These are phyloP conservation scores for Hygrophoropsis aurantiaca DNA, from an alignment of 768 basidiomycete species.

Conservation along the genomic window DNA sequence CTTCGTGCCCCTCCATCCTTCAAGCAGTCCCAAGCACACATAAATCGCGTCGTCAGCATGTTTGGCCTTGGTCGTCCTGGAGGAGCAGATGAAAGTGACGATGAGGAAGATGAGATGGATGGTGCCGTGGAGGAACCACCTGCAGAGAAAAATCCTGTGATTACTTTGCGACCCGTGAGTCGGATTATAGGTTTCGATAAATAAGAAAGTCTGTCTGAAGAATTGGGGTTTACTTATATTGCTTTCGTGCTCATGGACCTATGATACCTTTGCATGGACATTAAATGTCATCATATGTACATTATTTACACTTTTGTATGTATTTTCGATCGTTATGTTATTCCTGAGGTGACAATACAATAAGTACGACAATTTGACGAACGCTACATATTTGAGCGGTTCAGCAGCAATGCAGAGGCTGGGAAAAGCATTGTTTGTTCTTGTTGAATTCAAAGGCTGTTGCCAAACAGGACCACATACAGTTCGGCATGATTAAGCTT, in stretches of 20 bases:
- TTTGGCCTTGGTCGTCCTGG: slow-evolving; percentile 55
- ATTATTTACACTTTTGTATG: background rate
- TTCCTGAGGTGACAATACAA: too few species aligned
- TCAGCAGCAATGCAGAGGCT: too few species aligned
- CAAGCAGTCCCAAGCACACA: slow-evolving; percentile 43
- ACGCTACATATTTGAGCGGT: too few species aligned
- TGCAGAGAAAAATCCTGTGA: slow-evolving; percentile 48
- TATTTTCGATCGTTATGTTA: too few species aligned
- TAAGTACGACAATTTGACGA: too few species aligned
- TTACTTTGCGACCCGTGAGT: slow-evolving; percentile 57
- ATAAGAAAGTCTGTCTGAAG: slow-evolving; percentile 4
- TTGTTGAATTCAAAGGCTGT: too few species aligned
- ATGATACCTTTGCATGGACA: background rate
- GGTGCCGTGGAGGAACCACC: slow-evolving; percentile 37
- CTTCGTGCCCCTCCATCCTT: slow-evolving; percentile 49
- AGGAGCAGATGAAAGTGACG: slow-evolving; percentile 60
- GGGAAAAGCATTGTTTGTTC: too few species aligned
- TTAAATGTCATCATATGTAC: slow-evolving; percentile 6
- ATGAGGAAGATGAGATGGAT: slow-evolving; percentile 49
- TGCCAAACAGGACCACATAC: too few species aligned
- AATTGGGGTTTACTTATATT: background rate
- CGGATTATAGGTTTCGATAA: slow-evolving; percentile 58
- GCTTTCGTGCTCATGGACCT: slow-evolving; percentile 1
- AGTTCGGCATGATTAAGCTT: too few species aligned
- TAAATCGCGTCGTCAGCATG: slow-evolving; percentile 56